A percentile compares a stretch with the other conserved stretches of the same genome.
phyloP scores from a whole-genome alignment of 495 filamentous ascomycete genomes.

The Talaromyces wortmannii region DNA sequence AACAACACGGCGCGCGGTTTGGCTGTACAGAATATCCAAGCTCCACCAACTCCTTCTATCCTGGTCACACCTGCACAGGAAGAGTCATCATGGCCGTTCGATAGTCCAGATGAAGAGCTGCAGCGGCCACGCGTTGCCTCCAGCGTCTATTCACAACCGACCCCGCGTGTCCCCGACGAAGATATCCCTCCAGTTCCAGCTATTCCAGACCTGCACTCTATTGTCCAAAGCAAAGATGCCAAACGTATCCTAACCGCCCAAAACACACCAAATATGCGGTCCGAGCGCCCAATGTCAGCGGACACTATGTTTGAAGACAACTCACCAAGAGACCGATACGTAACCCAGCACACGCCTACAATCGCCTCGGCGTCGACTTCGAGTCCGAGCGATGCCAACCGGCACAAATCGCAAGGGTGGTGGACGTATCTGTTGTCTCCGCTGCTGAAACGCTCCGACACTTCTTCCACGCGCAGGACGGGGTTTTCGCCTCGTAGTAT shows the following conservation, averaged over 20 bases:
- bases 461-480: constrained; percentile 19
- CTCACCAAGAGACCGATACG: background rate
- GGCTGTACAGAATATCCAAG: constrained; percentile 12
- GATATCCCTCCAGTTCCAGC: constrained; percentile 56
- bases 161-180: constrained; percentile 23
- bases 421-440: constrained; percentile 84
- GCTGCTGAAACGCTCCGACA: constrained; percentile 46
- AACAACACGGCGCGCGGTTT: constrained; percentile 18
- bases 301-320: constrained; percentile 55
- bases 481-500: constrained; percentile 23
- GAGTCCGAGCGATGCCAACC: constrained; percentile 37
- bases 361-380: constrained; percentile 17
- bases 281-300: constrained; percentile 31
- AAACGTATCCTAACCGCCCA: constrained; percentile 16
- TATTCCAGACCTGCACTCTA: constrained; percentile 41
- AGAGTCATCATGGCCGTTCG: constrained; percentile 47
- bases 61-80: constrained; percentile 62
- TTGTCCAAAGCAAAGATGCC: constrained; percentile 18
- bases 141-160: constrained; percentile 63
- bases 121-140: constrained; percentile 41
- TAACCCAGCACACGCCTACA: background rate
- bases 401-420: constrained; percentile 69
- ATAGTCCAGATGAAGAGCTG: constrained; percentile 11
- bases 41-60: constrained; percentile 49
- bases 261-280: constrained; percentile 7